Evolutionary conservation across 495 filamentous ascomycete genomes (phyloP).

Genomic region (Penicillium waksmanii): DNA sequence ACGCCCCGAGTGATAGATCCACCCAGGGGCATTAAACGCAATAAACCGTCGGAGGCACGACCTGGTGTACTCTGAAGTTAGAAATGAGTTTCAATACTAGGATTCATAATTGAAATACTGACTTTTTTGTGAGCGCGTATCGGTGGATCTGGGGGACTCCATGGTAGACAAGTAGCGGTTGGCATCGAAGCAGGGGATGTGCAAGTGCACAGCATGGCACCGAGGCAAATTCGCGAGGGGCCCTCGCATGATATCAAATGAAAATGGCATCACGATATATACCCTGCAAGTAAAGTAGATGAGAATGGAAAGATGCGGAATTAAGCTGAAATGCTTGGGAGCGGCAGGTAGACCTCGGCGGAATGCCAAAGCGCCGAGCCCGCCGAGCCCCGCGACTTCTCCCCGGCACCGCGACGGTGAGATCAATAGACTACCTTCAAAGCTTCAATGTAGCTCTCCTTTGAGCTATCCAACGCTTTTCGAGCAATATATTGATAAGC

Average conservation of each 20-base stretch:
- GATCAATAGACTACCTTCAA: no score
- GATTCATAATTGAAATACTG: not conserved
- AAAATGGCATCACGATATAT: not conserved
- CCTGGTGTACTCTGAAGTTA: not conserved
- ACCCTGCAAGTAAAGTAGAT: no score
- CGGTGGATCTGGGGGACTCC: not conserved
- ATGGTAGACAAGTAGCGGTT: not conserved
- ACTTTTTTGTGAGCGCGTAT: not conserved
- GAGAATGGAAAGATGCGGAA: no score
- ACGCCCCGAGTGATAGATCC: not conserved
- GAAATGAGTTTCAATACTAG: not conserved
- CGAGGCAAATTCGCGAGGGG: not conserved
- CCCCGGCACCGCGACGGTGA: no score
- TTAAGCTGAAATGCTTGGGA: not conserved
- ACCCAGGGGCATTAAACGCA: not conserved
- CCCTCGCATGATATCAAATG: not conserved
- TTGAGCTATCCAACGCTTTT: no score
- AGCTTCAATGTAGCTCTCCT: no score
- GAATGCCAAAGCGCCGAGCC: no score
- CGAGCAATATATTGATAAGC: no score
- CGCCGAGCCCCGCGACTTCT: no score
- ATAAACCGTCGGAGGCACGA: not conserved
- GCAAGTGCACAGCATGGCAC: not conserved
- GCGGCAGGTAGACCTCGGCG: not conserved
- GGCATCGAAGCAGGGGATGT: not conserved